phyloP scores from a whole-genome alignment of 768 basidiomycete genomes.

The Floccularia luteovirens region DNA sequence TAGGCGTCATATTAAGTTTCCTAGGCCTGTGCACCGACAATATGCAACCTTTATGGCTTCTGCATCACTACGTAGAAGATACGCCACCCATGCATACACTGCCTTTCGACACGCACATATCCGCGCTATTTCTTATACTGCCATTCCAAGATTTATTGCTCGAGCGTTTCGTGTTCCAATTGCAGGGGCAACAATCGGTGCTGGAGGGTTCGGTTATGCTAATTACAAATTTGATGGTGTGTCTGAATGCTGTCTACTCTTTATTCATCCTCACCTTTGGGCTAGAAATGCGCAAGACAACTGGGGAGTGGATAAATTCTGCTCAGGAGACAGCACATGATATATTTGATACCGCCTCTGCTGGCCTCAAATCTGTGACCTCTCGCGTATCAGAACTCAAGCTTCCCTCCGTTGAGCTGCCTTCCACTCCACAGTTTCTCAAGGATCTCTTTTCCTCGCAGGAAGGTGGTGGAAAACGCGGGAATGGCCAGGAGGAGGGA shows the following conservation, averaged over 20 bases:
- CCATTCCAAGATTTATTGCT: slow-evolving; percentile 83
- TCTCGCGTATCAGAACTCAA: slow-evolving; percentile 54
- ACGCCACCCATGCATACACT: slow-evolving; percentile 31
- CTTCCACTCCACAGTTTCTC: slow-evolving; percentile 59
- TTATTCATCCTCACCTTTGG: not conserved
- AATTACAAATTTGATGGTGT: slow-evolving; percentile 95
- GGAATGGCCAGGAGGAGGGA: slow-evolving; percentile 18
- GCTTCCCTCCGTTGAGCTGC: slow-evolving; percentile 43
- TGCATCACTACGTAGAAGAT: slow-evolving; percentile 42
- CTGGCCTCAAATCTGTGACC: slow-evolving; percentile 53
- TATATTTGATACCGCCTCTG: slow-evolving; percentile 66
- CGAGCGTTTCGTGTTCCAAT: slow-evolving; percentile 85
- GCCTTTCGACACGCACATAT: slow-evolving; percentile 60
- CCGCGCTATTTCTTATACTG: slow-evolving; percentile 77
- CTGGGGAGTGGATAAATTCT: slow-evolving; percentile 55
- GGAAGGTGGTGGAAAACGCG: slow-evolving; percentile 21
- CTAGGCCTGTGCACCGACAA: slow-evolving; percentile 46
- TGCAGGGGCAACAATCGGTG: slow-evolving; percentile 84
- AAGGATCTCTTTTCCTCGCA: slow-evolving; percentile 48
- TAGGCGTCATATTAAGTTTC: slow-evolving; percentile 19
- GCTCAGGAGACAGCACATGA: slow-evolving; percentile 68
- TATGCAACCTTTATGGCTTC: slow-evolving; percentile 50
- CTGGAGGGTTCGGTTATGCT: slow-evolving; percentile 87
- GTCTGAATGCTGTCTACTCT: slow-evolving; percentile 11
- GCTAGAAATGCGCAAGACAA: slow-evolving; percentile 64